phyloP scores from a whole-genome alignment of 2,329 filamentous ascomycete species.

The Pestalotiopsis sp. region DNA sequence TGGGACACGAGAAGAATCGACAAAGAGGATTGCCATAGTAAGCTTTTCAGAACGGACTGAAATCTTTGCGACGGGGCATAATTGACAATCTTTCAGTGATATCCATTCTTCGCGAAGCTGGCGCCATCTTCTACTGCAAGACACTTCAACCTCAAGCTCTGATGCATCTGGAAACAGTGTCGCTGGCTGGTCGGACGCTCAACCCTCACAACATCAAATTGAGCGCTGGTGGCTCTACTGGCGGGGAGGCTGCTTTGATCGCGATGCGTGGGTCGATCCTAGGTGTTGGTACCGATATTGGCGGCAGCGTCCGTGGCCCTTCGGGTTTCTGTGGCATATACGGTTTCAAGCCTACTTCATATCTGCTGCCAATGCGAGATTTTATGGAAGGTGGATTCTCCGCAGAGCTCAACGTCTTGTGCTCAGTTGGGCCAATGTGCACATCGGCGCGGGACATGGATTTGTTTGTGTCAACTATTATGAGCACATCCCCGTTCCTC shows the following conservation, averaged over 20 bases:
- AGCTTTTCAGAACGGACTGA: not conserved
- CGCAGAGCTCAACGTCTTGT: not conserved
- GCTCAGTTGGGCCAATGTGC: not conserved
- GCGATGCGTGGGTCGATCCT: slow-evolving; percentile 54
- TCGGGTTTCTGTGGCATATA: slow-evolving; percentile 46
- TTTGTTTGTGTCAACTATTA: not conserved
- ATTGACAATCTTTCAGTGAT: slow-evolving; percentile 45
- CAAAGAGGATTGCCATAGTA: not conserved
- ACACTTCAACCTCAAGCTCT: slow-evolving; percentile 57
- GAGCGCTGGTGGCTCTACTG: slow-evolving; percentile 56
- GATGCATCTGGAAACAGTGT: slow-evolving; percentile 35
- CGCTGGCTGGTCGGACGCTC: not conserved
- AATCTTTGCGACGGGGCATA: slow-evolving; percentile 33
- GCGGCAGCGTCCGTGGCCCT: slow-evolving; percentile 50
- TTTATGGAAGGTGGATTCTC: not conserved
- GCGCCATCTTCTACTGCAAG: slow-evolving; percentile 53
- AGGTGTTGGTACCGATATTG: slow-evolving; percentile 58
- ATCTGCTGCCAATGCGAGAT: not conserved
- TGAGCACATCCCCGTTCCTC: not conserved
- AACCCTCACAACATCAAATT: slow-evolving; percentile 56
- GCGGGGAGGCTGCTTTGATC: slow-evolving; percentile 59
- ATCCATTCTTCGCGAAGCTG: slow-evolving; percentile 47
- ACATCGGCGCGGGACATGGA: not conserved
- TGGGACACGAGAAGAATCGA: not conserved
- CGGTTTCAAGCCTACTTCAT: not conserved